A percentile compares a stretch with the other conserved stretches of the same genome.
Evolutionary conservation across 2,329 filamentous ascomycete genomes (phyloP).

Genomic region (Dactylellina sp.): DNA sequence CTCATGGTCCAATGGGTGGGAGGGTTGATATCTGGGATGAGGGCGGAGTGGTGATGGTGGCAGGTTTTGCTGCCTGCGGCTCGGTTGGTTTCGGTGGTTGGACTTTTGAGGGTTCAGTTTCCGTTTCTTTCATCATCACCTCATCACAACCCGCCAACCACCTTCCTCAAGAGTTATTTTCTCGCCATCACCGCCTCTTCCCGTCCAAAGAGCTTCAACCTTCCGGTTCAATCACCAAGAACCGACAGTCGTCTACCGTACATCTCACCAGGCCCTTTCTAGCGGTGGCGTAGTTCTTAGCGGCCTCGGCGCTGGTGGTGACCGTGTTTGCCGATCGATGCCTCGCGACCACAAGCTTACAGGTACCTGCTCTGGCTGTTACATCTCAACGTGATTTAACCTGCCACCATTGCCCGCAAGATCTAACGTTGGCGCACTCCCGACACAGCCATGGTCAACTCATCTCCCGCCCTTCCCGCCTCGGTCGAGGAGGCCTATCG

Average conservation of each 20-base stretch:
- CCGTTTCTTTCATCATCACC: conserved; percentile 45
- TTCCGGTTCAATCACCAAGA: conserved; percentile 18
- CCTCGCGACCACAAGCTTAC: conserved; percentile 54
- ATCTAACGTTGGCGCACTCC: neutral
- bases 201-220: conserved; percentile 11
- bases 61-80: neutral
- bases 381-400: conserved; percentile 8
- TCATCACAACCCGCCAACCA: conserved; percentile 31
- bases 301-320: conserved; percentile 22
- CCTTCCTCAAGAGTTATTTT: neutral
- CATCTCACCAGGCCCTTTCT: conserved; percentile 3
- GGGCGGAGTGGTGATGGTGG: conserved; percentile 26
- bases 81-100: conserved; percentile 13
- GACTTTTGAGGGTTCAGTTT: conserved; percentile 24
- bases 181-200: neutral
- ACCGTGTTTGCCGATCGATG: conserved; percentile 57
- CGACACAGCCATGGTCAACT: conserved; percentile 51
- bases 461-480: conserved; percentile 74
- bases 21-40: neutral
- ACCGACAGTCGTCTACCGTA: conserved; percentile 18
- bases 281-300: conserved; percentile 19
- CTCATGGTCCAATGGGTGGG: conserved; percentile 3
- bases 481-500: conserved; percentile 97
- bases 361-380: conserved; percentile 17
- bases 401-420: conserved; percentile 2